Evolutionary conservation across 257 asterid species (phyloP), one percentile per base, ranked within the genome.

Genomic region (Solanum tarijense): DNA sequence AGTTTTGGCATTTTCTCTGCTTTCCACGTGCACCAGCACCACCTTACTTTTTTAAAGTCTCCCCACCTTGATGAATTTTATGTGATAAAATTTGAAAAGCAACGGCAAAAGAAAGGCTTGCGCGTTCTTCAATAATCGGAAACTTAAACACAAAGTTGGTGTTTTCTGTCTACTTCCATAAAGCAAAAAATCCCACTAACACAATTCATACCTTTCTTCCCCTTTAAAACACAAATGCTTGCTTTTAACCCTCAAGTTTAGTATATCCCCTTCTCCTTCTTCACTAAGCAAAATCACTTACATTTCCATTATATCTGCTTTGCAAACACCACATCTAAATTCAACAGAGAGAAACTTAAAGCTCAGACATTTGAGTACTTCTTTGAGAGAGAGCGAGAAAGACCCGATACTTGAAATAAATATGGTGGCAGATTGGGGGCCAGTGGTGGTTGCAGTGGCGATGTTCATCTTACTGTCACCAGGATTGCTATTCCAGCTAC

Each of bases 391-490:
- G 81, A 68, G 4, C 7, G 52, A 52, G 21, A 3, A 9, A 29
- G 65, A 3, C 12, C 82, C 83, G 86, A 83, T n/a, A 60, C 27
- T 85, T 12, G 79, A 85, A 65, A 85, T 85, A 85, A 60, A 41
- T 41, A 91, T 90, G 94, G 85, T 66, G 43, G 92, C 91, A 0
- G 98, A 96, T 76, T 94, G 98, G 98, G 98, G 99, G 23, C 98
- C 99, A 12, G 99, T 94, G 89, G 95, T 94, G 88, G 98, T 94
- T 83, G 99, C 98, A 31, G 99, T 94, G 92, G 96, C 89, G 25
- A 92, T 95, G 98, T 96, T 96, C 96, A 91, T 96, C 88, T 90
- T 95, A 34, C 90, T 96, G 48, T 94, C 98, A 12, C 99, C 99
- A 18, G 98, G 98, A 78, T 89, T 96, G 88, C 94, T 96, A 9